A percentile compares a stretch with the other conserved stretches of the same genome.
These are phyloP conservation scores for Pseudogymnoascus sp. DNA, from an alignment of 2,329 filamentous ascomycete genomes.

Conservation along the genomic window DNA sequence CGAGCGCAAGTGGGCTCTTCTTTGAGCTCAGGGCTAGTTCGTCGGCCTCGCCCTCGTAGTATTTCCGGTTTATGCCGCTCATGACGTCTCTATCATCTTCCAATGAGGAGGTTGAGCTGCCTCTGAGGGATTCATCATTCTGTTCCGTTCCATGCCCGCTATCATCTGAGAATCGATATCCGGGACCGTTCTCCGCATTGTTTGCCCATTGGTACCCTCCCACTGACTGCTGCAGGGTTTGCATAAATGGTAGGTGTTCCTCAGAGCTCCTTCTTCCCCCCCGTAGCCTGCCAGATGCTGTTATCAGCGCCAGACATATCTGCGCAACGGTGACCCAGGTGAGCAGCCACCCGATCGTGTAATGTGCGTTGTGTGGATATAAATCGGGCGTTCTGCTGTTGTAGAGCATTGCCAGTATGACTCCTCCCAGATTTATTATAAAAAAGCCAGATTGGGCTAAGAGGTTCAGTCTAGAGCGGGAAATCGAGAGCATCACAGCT, in stretches of 20 bases:
- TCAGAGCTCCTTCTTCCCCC: slow-evolving; percentile 27
- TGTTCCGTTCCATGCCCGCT: slow-evolving; percentile 66
- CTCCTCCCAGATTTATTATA: slow-evolving; percentile 51
- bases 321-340: slow-evolving; percentile 66
- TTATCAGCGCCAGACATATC: slow-evolving; percentile 44
- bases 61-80: not conserved
- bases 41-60: slow-evolving; percentile 33
- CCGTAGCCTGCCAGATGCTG: slow-evolving; percentile 17
- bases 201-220: slow-evolving; percentile 41
- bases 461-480: slow-evolving; percentile 66
- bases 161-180: slow-evolving; percentile 53
- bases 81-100: slow-evolving; percentile 35
- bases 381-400: slow-evolving; percentile 75
- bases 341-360: slow-evolving; percentile 76
- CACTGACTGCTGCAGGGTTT: slow-evolving; percentile 48
- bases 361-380: slow-evolving; percentile 74
- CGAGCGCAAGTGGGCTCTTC: not conserved
- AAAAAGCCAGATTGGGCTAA: slow-evolving; percentile 61
- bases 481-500: slow-evolving; percentile 72
- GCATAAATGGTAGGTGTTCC: slow-evolving; percentile 53
- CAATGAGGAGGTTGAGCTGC: slow-evolving; percentile 54
- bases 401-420: slow-evolving; percentile 62
- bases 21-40: not conserved
- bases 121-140: slow-evolving; percentile 57
- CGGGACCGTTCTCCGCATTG: slow-evolving; percentile 19